Percentiles rank a stretch among this genome's conserved stretches.
Evolutionary conservation across 2,329 filamentous ascomycete species (phyloP).

Genomic region (Cytospora paraplurivora): DNA sequence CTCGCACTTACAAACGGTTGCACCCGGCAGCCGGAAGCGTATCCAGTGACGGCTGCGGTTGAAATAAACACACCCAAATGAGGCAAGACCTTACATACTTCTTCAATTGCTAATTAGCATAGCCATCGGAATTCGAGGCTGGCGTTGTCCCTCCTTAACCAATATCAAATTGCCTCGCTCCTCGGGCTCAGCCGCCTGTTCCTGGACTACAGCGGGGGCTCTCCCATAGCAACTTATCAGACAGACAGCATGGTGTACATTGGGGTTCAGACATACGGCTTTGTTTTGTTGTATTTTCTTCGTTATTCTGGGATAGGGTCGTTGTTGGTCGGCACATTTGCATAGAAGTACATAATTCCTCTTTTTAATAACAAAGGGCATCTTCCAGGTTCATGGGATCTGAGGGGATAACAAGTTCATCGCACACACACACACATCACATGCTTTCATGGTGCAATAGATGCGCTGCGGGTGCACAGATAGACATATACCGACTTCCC

Average conservation of each 20-base stretch:
- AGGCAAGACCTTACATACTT: slow-evolving; percentile 10
- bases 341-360: slow-evolving; percentile 1
- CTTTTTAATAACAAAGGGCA: neutral
- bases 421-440: neutral
- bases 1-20: slow-evolving; percentile 12
- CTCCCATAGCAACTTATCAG: neutral
- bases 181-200: neutral
- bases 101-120: slow-evolving; percentile 29
- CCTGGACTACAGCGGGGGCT: neutral
- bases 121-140: slow-evolving; percentile 13
- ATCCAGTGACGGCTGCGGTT: neutral
- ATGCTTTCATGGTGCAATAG: neutral
- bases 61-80: neutral
- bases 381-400: neutral
- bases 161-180: neutral
- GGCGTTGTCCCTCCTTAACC: slow-evolving; percentile 23
- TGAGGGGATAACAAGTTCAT: neutral
- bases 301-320: neutral
- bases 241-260: neutral
- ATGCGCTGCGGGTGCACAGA: neutral
- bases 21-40: neutral
- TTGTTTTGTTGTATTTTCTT: neutral
- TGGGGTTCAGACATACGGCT: neutral
- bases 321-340: neutral
- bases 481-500: neutral